Conservation (phyloP, 495 filamentous ascomycete species). For the Podospora pseudoanserina region DNA sequence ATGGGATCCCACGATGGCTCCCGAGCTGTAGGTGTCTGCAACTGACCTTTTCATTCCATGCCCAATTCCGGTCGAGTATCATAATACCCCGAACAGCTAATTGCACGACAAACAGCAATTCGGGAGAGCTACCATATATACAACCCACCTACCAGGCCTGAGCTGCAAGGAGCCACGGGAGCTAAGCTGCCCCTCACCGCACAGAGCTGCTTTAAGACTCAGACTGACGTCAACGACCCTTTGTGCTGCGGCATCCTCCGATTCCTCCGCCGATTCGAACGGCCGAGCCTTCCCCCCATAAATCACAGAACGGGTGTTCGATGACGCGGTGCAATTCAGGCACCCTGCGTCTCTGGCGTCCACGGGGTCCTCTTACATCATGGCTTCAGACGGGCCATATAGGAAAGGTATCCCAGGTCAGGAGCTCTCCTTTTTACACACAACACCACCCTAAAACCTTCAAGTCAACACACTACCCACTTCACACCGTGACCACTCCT, state of each 20-base stretch:
- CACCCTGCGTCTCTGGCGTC: not conserved
- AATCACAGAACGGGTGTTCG: not conserved
- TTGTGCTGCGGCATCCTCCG: not conserved
- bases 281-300: not conserved
- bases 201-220: not conserved
- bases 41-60: not conserved
- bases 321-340: not conserved
- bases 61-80: no score
- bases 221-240: not conserved
- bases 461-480: slow-evolving; percentile 32
- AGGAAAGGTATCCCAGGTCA: not conserved
- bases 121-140: no score
- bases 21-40: not conserved
- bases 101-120: not conserved
- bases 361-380: slow-evolving; percentile 11
- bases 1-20: not conserved
- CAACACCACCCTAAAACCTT: not conserved
- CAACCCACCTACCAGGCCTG: no score
- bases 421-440: not conserved
- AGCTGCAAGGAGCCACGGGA: not conserved
- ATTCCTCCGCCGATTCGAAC: not conserved
- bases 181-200: not conserved
- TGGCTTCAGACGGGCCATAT: slow-evolving; percentile 10
- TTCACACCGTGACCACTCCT: slow-evolving; percentile 25
- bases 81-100: not conserved